These are phyloP conservation scores for Leptodermis oblonga DNA, from an alignment of 257 asterid species.

Conservation along the genomic window DNA sequence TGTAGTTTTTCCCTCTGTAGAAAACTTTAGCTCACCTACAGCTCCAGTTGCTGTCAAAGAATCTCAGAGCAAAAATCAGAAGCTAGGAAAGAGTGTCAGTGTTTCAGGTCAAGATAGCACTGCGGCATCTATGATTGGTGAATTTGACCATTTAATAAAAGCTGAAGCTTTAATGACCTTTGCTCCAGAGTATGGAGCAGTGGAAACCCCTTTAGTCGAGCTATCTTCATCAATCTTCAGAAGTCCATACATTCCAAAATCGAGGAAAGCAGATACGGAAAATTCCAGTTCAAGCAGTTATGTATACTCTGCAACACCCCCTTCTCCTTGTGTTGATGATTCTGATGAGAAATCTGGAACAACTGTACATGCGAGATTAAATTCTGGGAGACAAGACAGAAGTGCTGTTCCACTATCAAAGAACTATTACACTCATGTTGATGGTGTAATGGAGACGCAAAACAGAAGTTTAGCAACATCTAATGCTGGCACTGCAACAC, in stretches of 20 bases:
- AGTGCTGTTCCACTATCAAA: slow-evolving; percentile 44
- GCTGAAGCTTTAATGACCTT: slow-evolving; percentile 96
- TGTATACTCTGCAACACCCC: slow-evolving; percentile 92
- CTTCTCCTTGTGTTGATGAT: slow-evolving; percentile 65
- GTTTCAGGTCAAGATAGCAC: slow-evolving; percentile 46
- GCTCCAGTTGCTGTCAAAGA: slow-evolving; percentile 59
- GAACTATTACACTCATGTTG: slow-evolving; percentile 66
- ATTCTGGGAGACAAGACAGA: slow-evolving; percentile 42
- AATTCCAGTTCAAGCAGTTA: slow-evolving; percentile 73
- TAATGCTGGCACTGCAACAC: slow-evolving; percentile 36
- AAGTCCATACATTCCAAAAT: slow-evolving; percentile 84
- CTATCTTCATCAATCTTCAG: slow-evolving; percentile 59
- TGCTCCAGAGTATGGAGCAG: slow-evolving; percentile 95
- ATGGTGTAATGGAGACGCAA: slow-evolving; percentile 45
- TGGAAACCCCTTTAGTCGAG: slow-evolving; percentile 70
- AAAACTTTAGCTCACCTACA: slow-evolving; percentile 58
- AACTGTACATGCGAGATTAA: slow-evolving; percentile 43
- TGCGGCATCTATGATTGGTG: slow-evolving; percentile 48
- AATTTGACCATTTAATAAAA: slow-evolving; percentile 85
- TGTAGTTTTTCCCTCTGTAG: slow-evolving; percentile 58
- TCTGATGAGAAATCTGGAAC: slow-evolving; percentile 63
- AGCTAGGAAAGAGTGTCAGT: slow-evolving; percentile 37
- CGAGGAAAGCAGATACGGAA: slow-evolving; percentile 78
- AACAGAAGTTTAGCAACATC: slow-evolving; percentile 35
- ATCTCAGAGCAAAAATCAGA: slow-evolving; percentile 56